These are phyloP conservation scores for Phoma herbarum DNA, from an alignment of 2,329 filamentous ascomycete species.

Conservation along the genomic window DNA sequence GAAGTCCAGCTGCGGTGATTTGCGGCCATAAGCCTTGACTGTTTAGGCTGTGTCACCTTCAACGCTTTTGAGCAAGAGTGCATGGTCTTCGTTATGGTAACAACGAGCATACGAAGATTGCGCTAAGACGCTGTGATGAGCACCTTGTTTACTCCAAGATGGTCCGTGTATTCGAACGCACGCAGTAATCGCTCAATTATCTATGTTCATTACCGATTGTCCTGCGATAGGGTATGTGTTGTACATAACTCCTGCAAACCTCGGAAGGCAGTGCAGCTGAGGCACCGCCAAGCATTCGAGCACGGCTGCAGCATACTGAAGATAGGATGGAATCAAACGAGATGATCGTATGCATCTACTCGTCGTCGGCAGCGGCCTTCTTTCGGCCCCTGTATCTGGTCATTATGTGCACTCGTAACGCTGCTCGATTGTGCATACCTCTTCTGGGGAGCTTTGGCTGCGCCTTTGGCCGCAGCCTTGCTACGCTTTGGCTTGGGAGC, in stretches of 20 bases:
- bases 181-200: not conserved
- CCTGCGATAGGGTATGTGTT: conserved; percentile 18
- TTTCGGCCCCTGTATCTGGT: conserved; percentile 33
- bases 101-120: too few relatives aligned
- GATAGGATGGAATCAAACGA: not conserved
- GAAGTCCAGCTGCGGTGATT: too few relatives aligned
- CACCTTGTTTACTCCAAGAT: too few relatives aligned
- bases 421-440: conserved; percentile 27
- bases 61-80: too few relatives aligned
- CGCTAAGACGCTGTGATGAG: too few relatives aligned
- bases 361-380: conserved; percentile 31
- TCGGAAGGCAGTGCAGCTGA: not conserved
- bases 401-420: conserved; percentile 7
- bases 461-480: conserved; percentile 29
- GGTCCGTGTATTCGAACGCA: not conserved
- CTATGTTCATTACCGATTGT: not conserved
- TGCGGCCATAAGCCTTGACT: too few relatives aligned
- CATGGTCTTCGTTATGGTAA: too few relatives aligned
- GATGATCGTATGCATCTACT: conserved; percentile 18
- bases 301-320: not conserved
- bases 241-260: conserved; percentile 7
- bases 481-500: conserved; percentile 36
- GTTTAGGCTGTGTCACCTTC: too few relatives aligned
- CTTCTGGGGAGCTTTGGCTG: conserved; percentile 40
- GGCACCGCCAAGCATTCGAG: not conserved